Evolutionary conservation across 2,329 filamentous ascomycete genomes (phyloP), one percentile per base, ranked within the genome.

Genomic region (Ophiostoma fasciatum): DNA sequence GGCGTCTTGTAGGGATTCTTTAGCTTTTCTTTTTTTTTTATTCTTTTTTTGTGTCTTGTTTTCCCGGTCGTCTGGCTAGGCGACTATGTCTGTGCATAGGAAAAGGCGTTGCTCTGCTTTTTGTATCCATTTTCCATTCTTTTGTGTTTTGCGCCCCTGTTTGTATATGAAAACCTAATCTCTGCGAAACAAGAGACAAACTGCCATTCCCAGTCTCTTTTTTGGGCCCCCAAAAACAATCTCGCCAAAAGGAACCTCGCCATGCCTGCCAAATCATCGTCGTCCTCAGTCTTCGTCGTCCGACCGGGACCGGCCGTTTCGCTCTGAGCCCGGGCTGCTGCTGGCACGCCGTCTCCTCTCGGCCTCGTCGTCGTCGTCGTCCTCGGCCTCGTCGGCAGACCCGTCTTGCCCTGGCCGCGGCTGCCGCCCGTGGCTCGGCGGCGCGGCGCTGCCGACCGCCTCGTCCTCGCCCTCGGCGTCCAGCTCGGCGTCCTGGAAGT

Each of bases 241-340:
- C n/a, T n/a, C n/a, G n/a, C n/a, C n/a, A n/a, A n/a, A n/a, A n/a
- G n/a, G n/a, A n/a, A n/a, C n/a, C n/a, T n/a, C n/a, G n/a, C n/a
- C n/a, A n/a, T n/a, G 3, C 58, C 64, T 33, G 67, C 64, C 4
- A 56, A 62, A 36, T 66, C 61, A 26, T 50, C 48, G 46, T 58
- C 55, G n/a, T 51, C 47, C 4, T 46, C 43, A n/a, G 20, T 32
- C 47, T 4, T 40, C 41, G 22, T 41, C 35, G 23, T 18, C 27
- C 18, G 31, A 28, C 13, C 23, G 33, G 7, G 30, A 21, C 7
- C 31, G 43, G 15, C 36, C 36, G 28, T 38, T 36, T 38, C 26
- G 38, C 36, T 43, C 30, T 14, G n/a, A 31, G 7, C 17, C 19
- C 13, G 31, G 33, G 18, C 28, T 45, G 46, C 23, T 41, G 39